Base-by-base conservation (phyloP, 306 rosid genomes). In the Trichosanthes truncata region DNA sequence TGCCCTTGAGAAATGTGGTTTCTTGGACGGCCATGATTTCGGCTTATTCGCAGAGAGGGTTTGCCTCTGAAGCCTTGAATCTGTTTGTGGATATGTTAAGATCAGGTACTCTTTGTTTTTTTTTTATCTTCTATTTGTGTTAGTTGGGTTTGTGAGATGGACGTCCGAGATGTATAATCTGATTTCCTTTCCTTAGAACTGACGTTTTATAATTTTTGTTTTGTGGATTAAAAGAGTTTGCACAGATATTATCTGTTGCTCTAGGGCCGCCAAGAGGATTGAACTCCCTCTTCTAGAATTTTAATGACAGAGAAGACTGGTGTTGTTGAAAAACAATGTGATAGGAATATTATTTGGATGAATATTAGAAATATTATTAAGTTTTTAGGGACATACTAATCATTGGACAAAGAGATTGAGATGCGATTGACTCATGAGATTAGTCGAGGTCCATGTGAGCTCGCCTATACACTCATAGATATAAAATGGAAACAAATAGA, bases 1-100 rank as follows among this genome's bases (percentile, higher is more conserved):
- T 95, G 97, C 85, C 87, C 36, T 78, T 69, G 13, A 65, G 91
- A 68, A 90, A 86, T 78, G 97, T 91, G 53, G 98, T 95, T 67
- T 89, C 97, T 0, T 92, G 98, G 98, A 95, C 98, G 3, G 97
- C 97, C 23, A 82, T 90, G 93, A 90, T 95, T 74, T 89, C 97
- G 2, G 97, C 93, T 79, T 92, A 90, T 89, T 86, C 97, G 51
- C 91, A 81, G 81, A 88, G 87, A 79, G 93, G 97, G 49, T 84
- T 77, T 87, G 84, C 89, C 55, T 78, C 86, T 6, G 84, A 90
- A 57, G 97, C 98, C 49, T 82, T 85, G 85, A 78, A 71, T 77
- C 91, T 95, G 86, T 88, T 91, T 78, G 57, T 87, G 23, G 87
- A 88, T 81, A 91, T 95, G 97, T 74, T 92, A 56, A 87, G 91